Percentiles rank a stretch among this genome's conserved stretches.
Conservation (phyloP, 2,329 filamentous ascomycete species). For the Ophiosphaerella herpotricha region DNA sequence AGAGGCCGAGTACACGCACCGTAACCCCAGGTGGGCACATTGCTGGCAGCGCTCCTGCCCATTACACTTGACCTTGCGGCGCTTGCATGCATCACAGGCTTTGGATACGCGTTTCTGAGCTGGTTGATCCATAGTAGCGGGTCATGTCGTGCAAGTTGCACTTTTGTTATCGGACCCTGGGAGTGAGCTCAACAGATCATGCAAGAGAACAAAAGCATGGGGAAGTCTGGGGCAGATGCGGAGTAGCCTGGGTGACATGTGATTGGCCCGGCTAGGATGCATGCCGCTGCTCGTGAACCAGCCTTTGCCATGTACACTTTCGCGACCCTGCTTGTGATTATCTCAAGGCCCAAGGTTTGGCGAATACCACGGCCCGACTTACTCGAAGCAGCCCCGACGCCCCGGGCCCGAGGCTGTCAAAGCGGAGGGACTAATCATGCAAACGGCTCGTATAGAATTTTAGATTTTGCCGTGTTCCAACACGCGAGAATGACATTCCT, state of each 20-base stretch:
- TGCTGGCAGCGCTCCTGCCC: conserved; percentile 51
- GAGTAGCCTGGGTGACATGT: background rate
- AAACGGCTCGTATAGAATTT: too few relatives aligned
- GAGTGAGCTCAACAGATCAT: background rate
- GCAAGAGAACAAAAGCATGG: conserved; percentile 1
- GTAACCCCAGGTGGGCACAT: conserved; percentile 48
- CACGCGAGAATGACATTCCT: too few relatives aligned
- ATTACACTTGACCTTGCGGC: conserved; percentile 55
- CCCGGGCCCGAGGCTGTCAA: background rate
- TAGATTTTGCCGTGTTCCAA: too few relatives aligned
- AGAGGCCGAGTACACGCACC: conserved; percentile 51
- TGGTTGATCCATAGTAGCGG: conserved; percentile 30
- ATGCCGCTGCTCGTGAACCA: background rate
- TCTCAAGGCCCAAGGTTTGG: background rate
- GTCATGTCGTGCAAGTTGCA: conserved; percentile 22
- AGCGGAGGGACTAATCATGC: background rate
- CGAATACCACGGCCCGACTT: conserved; percentile 1
- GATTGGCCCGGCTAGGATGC: background rate
- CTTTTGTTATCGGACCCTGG: conserved; percentile 6
- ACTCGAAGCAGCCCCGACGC: background rate
- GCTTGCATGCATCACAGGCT: conserved; percentile 55
- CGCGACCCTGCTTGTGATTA: background rate
- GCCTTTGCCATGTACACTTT: background rate
- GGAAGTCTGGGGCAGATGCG: conserved; percentile 6
- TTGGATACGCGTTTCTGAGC: conserved; percentile 41